Percentiles rank a stretch among this genome's conserved stretches.
Evolutionary conservation across 345 rosid species (phyloP).

Genomic region (Eucalyptus sideroxylon): DNA sequence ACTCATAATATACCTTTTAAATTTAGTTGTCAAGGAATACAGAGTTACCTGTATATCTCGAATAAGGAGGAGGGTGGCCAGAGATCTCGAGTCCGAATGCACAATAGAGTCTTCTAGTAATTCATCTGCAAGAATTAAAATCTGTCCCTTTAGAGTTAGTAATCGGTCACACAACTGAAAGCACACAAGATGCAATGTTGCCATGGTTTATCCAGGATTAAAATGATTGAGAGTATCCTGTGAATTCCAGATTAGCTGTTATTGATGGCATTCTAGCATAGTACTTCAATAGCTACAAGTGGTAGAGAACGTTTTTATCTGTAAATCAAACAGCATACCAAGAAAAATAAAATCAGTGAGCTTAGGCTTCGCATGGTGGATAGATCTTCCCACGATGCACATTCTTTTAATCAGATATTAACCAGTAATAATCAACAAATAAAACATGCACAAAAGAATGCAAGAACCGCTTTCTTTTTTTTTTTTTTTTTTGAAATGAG

Average conservation of each 20-base stretch:
- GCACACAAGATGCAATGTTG: neutral
- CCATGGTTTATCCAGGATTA: neutral
- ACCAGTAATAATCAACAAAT: neutral
- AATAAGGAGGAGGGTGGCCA: slow-evolving; percentile 92
- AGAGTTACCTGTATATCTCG: slow-evolving; percentile 80
- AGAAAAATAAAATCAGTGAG: neutral
- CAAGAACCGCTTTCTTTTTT: neutral
- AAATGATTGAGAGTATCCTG: neutral
- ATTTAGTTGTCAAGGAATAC: neutral
- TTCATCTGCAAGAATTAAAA: slow-evolving; percentile 96
- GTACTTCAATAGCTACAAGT: neutral
- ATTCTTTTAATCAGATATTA: neutral
- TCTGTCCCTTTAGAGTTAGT: slow-evolving; percentile 67
- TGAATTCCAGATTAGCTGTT: neutral
- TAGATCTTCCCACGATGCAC: neutral
- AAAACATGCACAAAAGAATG: neutral
- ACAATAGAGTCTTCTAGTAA: slow-evolving; percentile 86
- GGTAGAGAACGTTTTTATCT: neutral
- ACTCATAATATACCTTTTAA: neutral
- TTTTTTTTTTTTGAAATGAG: neutral
- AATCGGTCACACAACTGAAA: neutral
- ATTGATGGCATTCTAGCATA: neutral
- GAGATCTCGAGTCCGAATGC: slow-evolving; percentile 90
- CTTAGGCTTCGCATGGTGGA: neutral
- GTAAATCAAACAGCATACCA: neutral